A percentile compares a stretch with the other conserved stretches of the same genome.
These are phyloP conservation scores for Ramularia endophylla DNA, from an alignment of 2,329 filamentous ascomycete species.

Conservation along the genomic window DNA sequence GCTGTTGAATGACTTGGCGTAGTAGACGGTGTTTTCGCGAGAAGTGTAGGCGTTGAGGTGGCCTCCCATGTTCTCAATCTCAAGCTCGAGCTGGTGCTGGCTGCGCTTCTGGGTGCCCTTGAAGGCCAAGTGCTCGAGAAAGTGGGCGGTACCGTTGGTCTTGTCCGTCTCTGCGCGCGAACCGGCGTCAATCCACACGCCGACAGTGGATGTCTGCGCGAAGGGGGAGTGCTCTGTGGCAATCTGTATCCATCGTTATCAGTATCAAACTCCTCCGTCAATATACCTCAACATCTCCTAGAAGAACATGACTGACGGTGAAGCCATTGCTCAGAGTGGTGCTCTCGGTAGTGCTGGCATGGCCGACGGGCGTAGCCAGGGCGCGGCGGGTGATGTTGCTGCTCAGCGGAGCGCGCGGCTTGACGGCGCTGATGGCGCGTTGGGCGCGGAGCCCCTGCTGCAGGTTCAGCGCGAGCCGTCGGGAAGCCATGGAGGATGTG, in stretches of 20 bases:
- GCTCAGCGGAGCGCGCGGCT: slow-evolving; percentile 21
- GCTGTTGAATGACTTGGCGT: slow-evolving; percentile 98
- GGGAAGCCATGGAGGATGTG: slow-evolving; percentile 71
- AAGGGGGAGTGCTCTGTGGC: slow-evolving; percentile 97
- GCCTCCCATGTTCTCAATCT: slow-evolving; percentile 99
- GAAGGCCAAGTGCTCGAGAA: slow-evolving; percentile 99
- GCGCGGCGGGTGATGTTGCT: slow-evolving; percentile 59
- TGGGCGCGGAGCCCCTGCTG: slow-evolving; percentile 84
- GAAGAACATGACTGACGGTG: slow-evolving; percentile 62
- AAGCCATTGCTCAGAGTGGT: slow-evolving; percentile 97
- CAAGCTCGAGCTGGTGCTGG: slow-evolving; percentile 95
- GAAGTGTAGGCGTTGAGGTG: slow-evolving; percentile 99
- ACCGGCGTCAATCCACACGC: slow-evolving; percentile 99
- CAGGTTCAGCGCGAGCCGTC: slow-evolving; percentile 94
- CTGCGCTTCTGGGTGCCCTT: slow-evolving; percentile 96
- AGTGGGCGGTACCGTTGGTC: slow-evolving; percentile 99
- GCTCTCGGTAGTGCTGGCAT: slow-evolving; percentile 80
- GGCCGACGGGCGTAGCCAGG: slow-evolving; percentile 75
- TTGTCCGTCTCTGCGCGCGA: slow-evolving; percentile 96
- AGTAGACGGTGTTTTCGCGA: slow-evolving; percentile 99
- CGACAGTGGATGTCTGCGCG: slow-evolving; percentile 96
- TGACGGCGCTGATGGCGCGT: slow-evolving; percentile 71
- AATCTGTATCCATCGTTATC: slow-evolving; percentile 55
- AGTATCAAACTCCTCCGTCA: not conserved
- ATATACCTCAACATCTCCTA: not conserved